Conservation (phyloP, 192 early-diverging fungal genomes). For the Mortierella alpina region DNA sequence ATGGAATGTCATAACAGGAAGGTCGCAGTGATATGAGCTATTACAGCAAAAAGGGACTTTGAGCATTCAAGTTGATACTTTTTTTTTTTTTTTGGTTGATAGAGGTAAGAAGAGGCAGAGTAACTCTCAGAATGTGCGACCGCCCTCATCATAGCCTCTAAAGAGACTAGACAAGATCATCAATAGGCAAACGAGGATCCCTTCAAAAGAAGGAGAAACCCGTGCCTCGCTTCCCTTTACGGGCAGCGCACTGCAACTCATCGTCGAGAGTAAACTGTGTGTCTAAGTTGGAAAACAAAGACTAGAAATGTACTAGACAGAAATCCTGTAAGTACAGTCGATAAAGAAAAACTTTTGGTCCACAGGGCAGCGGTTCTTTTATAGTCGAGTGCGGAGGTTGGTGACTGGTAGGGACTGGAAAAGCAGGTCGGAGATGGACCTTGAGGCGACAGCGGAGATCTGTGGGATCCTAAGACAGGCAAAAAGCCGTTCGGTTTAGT, state of each 20-base stretch:
- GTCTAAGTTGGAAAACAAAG: slow-evolving; percentile 57
- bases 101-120: slow-evolving; percentile 4
- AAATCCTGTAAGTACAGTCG: slow-evolving; percentile 55
- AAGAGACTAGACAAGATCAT: slow-evolving; percentile 47
- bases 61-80: no score
- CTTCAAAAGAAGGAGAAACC: slow-evolving; percentile 9
- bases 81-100: no score
- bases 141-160: slow-evolving; percentile 50
- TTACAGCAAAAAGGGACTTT: no score
- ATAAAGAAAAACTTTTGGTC: slow-evolving; percentile 32
- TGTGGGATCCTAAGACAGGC: no score
- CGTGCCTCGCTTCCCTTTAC: slow-evolving; percentile 56
- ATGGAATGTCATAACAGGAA: no score
- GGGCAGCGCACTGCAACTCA: slow-evolving; percentile 56
- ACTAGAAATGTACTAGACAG: slow-evolving; percentile 56
- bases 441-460: no score
- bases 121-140: slow-evolving; percentile 52
- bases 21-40: no score
- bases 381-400: slow-evolving; percentile 2
- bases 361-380: background rate
- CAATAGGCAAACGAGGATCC: slow-evolving; percentile 38
- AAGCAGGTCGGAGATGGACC: no score
- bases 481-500: no score
- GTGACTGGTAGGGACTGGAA: no score
- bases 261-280: slow-evolving; percentile 59